These are phyloP conservation scores for Goniomonas avonlea DNA, from an alignment of 78 protist species.

Conservation along the genomic window DNA sequence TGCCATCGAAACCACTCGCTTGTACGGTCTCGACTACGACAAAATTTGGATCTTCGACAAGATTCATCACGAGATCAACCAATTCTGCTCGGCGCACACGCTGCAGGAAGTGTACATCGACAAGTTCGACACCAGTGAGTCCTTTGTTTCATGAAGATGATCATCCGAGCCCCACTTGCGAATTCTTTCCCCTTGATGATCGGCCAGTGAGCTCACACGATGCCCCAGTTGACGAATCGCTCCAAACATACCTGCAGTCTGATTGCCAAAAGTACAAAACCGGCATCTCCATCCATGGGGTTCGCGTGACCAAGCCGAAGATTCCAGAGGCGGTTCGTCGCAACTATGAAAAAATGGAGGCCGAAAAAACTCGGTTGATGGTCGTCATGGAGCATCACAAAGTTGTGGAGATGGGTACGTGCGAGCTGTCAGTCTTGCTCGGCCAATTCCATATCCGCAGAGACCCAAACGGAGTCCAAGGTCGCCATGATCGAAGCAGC, in stretches of 20 bases:
- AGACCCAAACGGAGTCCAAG: no score
- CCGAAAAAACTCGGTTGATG: constrained; percentile 36
- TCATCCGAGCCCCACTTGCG: no score
- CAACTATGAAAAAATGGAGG: constrained; percentile 44
- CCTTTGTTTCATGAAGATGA: no score
- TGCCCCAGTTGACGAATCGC: no score
- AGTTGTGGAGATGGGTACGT: constrained; percentile 41
- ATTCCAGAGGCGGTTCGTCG: no score
- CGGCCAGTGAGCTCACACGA: no score
- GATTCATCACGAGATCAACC: constrained; percentile 55
- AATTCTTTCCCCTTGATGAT: no score
- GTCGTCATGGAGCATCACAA: constrained; percentile 30
- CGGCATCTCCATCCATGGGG: constrained; percentile 12
- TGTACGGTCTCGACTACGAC: constrained; percentile 19
- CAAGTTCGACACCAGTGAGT: constrained; percentile 44
- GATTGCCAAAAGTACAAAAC: constrained; percentile 1
- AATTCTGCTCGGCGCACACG: constrained; percentile 60
- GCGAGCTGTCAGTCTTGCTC: no score
- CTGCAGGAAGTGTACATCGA: constrained; percentile 59
- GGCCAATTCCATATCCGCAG: no score
- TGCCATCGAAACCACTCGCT: constrained; percentile 30
- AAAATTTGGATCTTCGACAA: constrained; percentile 53
- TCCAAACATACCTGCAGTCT: no score
- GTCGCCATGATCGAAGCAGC: no score
- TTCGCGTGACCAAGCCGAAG: constrained; percentile 17